Base-by-base conservation (phyloP, 1,284 basidiomycete genomes). In the Ustilago cynodontis region DNA sequence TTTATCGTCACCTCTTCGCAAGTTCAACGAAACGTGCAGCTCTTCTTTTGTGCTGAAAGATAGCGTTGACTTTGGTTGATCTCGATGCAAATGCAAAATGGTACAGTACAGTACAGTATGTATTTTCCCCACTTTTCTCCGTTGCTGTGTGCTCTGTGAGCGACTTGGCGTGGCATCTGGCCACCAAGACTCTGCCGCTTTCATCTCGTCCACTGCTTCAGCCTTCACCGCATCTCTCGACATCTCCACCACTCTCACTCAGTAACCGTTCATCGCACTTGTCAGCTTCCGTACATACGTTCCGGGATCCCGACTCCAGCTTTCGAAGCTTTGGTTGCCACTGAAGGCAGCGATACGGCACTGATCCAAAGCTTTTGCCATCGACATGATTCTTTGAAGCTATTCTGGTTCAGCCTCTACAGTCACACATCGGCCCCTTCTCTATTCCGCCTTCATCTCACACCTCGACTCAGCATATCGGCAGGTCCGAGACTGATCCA, bases 41-140 rank as follows among this genome's bases (percentile, higher is more conserved):
- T 41, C 13, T 6, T 14, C 8, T 20, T 45, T 45, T 16, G 11
- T 4, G 18, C 43, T n/a, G 22, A 45, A 45, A 22, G 18, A 45
- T 45, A 45, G 43, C 18, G n/a, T 45, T 45, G 43, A n/a, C n/a
- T n/a, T n/a, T n/a, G n/a, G n/a, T n/a, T n/a, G n/a, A n/a, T n/a
- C n/a, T n/a, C n/a, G n/a, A n/a, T n/a, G n/a, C n/a, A n/a, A n/a
- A 33, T 33, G 6, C 11, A 33, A 33, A 5, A 6, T 33, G 11
- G 6, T 33, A 33, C 31, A 33, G 31, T 33, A 33, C n/a, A n/a
- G n/a, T n/a, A n/a, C n/a, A n/a, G n/a, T n/a, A n/a, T n/a, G n/a
- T 29, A 18, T 16, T 57, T 57, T 58, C 56, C 47, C 57, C 45
- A 50, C 57, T 39, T 45, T 50, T 50, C 47, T 50, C 57, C 57